These are phyloP conservation scores for Turnera subulata DNA, from an alignment of 345 rosid genomes.

Conservation along the genomic window DNA sequence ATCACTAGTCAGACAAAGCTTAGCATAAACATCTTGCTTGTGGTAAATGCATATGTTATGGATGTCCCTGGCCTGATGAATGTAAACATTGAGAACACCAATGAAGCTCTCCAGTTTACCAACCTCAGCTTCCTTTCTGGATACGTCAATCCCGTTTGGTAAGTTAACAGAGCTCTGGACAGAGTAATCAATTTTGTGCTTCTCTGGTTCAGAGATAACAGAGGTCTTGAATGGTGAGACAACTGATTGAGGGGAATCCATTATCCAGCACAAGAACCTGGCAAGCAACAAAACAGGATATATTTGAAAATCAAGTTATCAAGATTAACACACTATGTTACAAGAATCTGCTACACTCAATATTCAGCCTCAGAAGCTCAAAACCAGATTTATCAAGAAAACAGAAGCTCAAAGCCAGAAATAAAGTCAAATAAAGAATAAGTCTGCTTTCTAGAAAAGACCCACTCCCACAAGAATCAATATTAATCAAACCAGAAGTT, in stretches of 20 bases:
- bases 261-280: slow-evolving; percentile 11
- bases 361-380: too few relatives aligned
- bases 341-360: too few relatives aligned
- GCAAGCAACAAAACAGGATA: too few relatives aligned
- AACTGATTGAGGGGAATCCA: slow-evolving; percentile 98
- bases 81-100: slow-evolving; percentile 67
- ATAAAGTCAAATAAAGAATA: slow-evolving; percentile 1
- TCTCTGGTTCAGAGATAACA: slow-evolving; percentile 47
- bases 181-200: slow-evolving; percentile 42
- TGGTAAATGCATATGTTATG: slow-evolving; percentile 99
- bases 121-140: slow-evolving; percentile 30
- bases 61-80: slow-evolving; percentile 95
- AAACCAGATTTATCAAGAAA: too few relatives aligned
- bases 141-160: slow-evolving; percentile 38
- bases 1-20: slow-evolving; percentile 81
- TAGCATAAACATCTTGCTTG: slow-evolving; percentile 99
- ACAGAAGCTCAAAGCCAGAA: too few relatives aligned
- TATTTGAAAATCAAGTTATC: too few relatives aligned
- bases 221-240: slow-evolving; percentile 78
- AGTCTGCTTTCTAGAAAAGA: slow-evolving; percentile 37
- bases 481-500: too few relatives aligned
- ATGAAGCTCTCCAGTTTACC: slow-evolving; percentile 36
- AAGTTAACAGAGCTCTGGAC: slow-evolving; percentile 32
- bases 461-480: slow-evolving; percentile 15
- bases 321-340: too few relatives aligned